Conservation (phyloP, 192 early-diverging fungal species). For the Jimgerdemannia flammicorona region DNA sequence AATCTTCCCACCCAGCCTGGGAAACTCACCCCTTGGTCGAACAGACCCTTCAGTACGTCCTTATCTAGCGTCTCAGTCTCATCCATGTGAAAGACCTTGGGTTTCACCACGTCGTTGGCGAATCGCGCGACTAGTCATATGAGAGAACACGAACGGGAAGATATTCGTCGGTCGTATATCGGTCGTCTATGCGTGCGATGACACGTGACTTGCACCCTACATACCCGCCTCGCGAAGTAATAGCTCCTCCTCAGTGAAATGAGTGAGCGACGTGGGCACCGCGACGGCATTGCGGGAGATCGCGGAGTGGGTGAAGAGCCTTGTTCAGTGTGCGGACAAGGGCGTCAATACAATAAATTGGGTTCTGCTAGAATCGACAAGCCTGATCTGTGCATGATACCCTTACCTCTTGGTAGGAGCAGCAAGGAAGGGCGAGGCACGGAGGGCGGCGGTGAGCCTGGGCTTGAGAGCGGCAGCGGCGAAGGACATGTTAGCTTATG, state of each 20-base stretch:
- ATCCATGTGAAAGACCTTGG: constrained; percentile 89
- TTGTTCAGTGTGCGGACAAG: background rate
- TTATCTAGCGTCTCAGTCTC: constrained; percentile 83
- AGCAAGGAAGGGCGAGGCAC: background rate
- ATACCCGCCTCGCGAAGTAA: constrained; percentile 78
- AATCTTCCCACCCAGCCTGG: no score
- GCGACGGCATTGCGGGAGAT: constrained; percentile 33
- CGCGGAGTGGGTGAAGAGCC: constrained; percentile 46
- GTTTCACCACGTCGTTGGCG: constrained; percentile 77
- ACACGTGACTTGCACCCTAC: background rate
- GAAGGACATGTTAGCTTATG: no score
- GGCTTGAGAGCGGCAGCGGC: background rate
- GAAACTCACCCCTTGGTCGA: constrained; percentile 79
- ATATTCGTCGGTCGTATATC: background rate
- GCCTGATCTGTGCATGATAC: background rate
- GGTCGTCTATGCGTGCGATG: background rate
- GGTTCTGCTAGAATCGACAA: background rate
- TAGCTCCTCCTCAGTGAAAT: constrained; percentile 84
- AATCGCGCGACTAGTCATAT: constrained; percentile 66
- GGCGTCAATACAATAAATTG: background rate
- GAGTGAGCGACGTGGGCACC: constrained; percentile 58
- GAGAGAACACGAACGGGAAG: constrained; percentile 3
- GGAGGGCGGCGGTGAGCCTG: background rate
- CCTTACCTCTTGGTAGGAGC: background rate
- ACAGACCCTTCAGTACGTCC: constrained; percentile 74